Percentiles rank a stretch among this genome's conserved stretches.
Conservation (phyloP, 306 rosid genomes). For the Cucurbita moschata region DNA sequence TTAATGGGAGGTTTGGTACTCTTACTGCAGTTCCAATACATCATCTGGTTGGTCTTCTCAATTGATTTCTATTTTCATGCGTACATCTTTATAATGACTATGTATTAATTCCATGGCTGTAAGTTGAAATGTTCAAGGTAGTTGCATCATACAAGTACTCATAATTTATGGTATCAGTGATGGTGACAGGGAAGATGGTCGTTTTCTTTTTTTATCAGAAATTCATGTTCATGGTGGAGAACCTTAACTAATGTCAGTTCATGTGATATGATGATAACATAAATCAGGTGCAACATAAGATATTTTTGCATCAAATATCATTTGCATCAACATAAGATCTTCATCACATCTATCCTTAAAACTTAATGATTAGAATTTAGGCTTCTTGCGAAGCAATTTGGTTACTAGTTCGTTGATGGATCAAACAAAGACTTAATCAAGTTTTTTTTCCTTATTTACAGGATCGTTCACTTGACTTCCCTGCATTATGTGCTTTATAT, state of each 20-base stretch:
- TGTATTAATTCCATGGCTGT: neutral
- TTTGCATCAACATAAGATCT: too few relatives aligned
- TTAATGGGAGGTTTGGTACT: slow-evolving; percentile 95
- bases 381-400: neutral
- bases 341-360: neutral
- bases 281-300: neutral
- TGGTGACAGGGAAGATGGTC: neutral
- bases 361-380: neutral
- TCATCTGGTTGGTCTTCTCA: slow-evolving; percentile 61
- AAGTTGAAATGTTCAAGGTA: slow-evolving; percentile 11
- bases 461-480: slow-evolving; percentile 97
- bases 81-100: neutral
- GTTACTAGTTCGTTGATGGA: neutral
- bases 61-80: slow-evolving; percentile 8
- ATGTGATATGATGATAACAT: neutral
- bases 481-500: slow-evolving; percentile 90
- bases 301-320: neutral
- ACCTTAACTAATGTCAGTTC: neutral
- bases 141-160: neutral
- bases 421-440: neutral
- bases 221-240: neutral
- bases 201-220: neutral
- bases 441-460: slow-evolving; percentile 31
- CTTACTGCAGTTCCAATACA: slow-evolving; percentile 91
- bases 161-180: neutral